Percentiles rank a stretch among this genome's conserved stretches.
Evolutionary conservation across 768 basidiomycete species (phyloP).

Genomic region (Suillus bovinus): DNA sequence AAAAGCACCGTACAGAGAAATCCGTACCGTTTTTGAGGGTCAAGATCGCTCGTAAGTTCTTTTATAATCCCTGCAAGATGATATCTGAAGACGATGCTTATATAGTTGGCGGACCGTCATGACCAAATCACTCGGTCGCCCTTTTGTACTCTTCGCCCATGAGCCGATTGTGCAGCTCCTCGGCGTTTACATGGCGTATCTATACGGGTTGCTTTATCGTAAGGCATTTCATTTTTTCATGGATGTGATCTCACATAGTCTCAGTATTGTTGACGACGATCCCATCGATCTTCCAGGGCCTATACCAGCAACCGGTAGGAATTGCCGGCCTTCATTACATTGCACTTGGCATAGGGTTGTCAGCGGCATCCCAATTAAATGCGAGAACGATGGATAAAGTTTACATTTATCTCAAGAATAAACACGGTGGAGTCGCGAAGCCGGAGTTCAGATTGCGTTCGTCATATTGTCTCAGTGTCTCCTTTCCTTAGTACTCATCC

Average conservation of each 20-base stretch:
- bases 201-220: constrained; percentile 66
- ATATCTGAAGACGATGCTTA: neutral
- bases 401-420: constrained; percentile 50
- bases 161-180: constrained; percentile 69
- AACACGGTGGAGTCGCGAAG: constrained; percentile 52
- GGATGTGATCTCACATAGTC: neutral
- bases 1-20: constrained; percentile 36
- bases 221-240: constrained; percentile 22
- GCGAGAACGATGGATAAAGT: constrained; percentile 57
- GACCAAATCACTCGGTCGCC: constrained; percentile 56
- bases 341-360: constrained; percentile 65
- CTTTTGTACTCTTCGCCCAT: constrained; percentile 57
- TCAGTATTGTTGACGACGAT: constrained; percentile 70
- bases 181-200: constrained; percentile 66
- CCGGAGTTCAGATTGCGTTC: constrained; percentile 56
- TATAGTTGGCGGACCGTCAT: constrained; percentile 55
- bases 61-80: neutral
- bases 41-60: constrained; percentile 45
- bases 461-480: constrained; percentile 12
- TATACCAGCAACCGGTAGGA: constrained; percentile 49
- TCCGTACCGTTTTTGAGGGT: constrained; percentile 51
- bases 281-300: constrained; percentile 53
- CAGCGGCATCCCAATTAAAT: constrained; percentile 51
- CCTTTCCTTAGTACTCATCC: constrained; percentile 8
- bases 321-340: constrained; percentile 43